A percentile compares a stretch with the other conserved stretches of the same genome.
phyloP scores from a whole-genome alignment of 768 basidiomycete species.

The Kwoniella europaea region DNA sequence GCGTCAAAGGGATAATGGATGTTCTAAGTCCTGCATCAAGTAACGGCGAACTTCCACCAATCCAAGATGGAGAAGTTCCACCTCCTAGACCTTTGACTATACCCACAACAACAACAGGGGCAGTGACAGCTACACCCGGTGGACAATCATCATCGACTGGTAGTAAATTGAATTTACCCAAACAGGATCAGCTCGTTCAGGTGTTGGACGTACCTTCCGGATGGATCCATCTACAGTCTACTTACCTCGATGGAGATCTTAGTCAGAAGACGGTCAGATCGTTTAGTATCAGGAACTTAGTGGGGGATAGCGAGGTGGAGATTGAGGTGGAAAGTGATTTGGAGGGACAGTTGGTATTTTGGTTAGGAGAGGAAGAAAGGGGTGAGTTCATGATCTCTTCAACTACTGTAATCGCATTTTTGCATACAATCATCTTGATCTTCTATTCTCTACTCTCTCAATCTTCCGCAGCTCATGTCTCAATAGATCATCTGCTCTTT shows the following conservation, averaged over 20 bases:
- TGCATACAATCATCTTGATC: background rate
- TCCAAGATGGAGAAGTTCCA: background rate
- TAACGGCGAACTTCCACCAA: background rate
- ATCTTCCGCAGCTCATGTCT: background rate
- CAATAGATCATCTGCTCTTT: too few species aligned
- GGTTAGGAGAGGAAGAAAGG: slow-evolving; percentile 45
- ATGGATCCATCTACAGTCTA: slow-evolving; percentile 52
- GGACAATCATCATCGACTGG: too few species aligned
- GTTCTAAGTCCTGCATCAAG: slow-evolving; percentile 23
- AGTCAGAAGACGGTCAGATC: slow-evolving; percentile 35
- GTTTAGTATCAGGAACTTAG: slow-evolving; percentile 43
- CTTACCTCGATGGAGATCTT: slow-evolving; percentile 43
- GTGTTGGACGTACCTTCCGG: slow-evolving; percentile 47
- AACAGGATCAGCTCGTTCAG: slow-evolving; percentile 29
- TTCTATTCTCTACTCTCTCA: too few species aligned
- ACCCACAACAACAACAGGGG: slow-evolving; percentile 9
- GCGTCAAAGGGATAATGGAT: slow-evolving; percentile 44
- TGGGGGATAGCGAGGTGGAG: slow-evolving; percentile 24
- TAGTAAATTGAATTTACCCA: slow-evolving; percentile 16
- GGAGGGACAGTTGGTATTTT: slow-evolving; percentile 38
- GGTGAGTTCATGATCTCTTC: slow-evolving; percentile 28
- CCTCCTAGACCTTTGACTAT: slow-evolving; percentile 16
- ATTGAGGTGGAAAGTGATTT: slow-evolving; percentile 44
- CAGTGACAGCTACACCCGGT: background rate
- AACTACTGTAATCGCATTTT: background rate